A percentile compares a stretch with the other conserved stretches of the same genome.
Conservation (phyloP, 768 basidiomycete species). For the Podaxis rugospora region DNA sequence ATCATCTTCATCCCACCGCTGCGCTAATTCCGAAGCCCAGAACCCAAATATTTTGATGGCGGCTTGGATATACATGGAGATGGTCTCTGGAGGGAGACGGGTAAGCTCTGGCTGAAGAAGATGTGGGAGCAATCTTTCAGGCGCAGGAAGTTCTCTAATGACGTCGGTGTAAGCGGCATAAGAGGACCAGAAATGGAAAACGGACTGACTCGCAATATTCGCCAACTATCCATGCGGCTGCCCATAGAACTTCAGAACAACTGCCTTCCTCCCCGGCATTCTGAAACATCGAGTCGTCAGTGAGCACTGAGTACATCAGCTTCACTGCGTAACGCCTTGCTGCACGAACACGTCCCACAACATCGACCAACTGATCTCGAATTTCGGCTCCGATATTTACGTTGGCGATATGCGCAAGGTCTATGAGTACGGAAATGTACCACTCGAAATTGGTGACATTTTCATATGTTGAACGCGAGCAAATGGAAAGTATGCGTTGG, state of each 20-base stretch:
- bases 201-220: slow-evolving; percentile 82
- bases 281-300: slow-evolving; percentile 69
- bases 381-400: slow-evolving; percentile 77
- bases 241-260: slow-evolving; percentile 86
- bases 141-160: slow-evolving; percentile 70
- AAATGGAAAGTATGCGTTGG: slow-evolving; percentile 81
- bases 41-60: slow-evolving; percentile 82
- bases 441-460: slow-evolving; percentile 94
- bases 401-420: slow-evolving; percentile 83
- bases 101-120: slow-evolving; percentile 59
- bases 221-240: slow-evolving; percentile 95
- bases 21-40: slow-evolving; percentile 76
- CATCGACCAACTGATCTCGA: slow-evolving; percentile 80
- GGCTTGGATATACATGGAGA: slow-evolving; percentile 80
- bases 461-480: slow-evolving; percentile 78
- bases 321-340: slow-evolving; percentile 77
- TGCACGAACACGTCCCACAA: slow-evolving; percentile 75
- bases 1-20: slow-evolving; percentile 72
- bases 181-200: neutral
- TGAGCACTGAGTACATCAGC: slow-evolving; percentile 76
- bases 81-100: slow-evolving; percentile 56
- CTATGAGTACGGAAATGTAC: slow-evolving; percentile 93
- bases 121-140: slow-evolving; percentile 67
- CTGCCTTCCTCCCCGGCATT: slow-evolving; percentile 66
- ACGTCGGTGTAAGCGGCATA: neutral